Conservation (phyloP, 441 rosid genomes). For the Gossypium gossypioides region DNA sequence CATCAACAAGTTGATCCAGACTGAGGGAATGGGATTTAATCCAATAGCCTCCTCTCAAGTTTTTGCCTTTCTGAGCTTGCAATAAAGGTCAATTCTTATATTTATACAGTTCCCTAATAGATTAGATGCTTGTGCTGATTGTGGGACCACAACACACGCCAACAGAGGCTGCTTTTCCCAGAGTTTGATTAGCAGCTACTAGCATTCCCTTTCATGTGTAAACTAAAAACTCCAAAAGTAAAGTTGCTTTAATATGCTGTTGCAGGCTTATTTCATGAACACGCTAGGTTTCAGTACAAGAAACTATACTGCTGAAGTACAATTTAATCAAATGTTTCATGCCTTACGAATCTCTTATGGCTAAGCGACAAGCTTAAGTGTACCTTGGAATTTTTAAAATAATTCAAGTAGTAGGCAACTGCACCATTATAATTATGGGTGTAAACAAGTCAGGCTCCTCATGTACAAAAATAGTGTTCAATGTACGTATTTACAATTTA, state of each 20-base stretch:
- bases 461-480: neutral
- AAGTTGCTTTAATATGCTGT: neutral
- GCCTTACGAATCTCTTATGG: neutral
- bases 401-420: neutral
- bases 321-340: neutral
- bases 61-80: too few species aligned
- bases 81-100: too few species aligned
- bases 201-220: too few species aligned
- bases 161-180: too few species aligned
- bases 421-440: neutral
- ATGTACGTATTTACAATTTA: neutral
- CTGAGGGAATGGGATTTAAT: too few species aligned
- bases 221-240: too few species aligned
- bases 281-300: neutral
- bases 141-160: too few species aligned
- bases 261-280: neutral
- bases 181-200: too few species aligned
- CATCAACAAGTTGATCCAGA: too few species aligned
- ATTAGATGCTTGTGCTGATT: too few species aligned
- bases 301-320: neutral
- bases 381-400: neutral
- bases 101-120: too few species aligned
- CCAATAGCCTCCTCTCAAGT: too few species aligned
- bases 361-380: neutral
- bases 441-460: neutral